Evolutionary conservation across 148 eudicot species (phyloP).

Genomic region (Chenopodium berlandieri): DNA sequence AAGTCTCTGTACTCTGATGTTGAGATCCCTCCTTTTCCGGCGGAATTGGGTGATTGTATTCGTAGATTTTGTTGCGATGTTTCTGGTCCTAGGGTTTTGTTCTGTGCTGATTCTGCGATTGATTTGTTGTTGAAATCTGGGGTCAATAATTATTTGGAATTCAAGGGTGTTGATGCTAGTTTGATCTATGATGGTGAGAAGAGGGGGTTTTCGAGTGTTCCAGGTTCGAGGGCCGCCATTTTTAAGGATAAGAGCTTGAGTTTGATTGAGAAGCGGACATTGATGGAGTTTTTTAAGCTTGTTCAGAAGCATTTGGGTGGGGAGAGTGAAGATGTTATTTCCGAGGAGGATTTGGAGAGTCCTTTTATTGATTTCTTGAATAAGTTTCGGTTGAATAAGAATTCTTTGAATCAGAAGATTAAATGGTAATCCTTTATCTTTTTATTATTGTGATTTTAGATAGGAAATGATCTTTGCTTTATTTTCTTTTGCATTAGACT

Average conservation of each 20-base stretch:
- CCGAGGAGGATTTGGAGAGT: conserved; percentile 66
- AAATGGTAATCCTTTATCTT: conserved; percentile 53
- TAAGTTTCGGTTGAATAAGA: conserved; percentile 19
- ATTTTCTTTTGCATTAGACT: neutral
- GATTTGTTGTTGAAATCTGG: conserved; percentile 60
- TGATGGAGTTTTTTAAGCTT: conserved; percentile 64
- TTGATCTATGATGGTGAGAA: conserved; percentile 40
- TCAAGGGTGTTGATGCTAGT: conserved; percentile 60
- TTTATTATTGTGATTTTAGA: conserved; percentile 1
- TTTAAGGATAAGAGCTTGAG: conserved; percentile 50
- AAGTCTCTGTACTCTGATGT: conserved; percentile 41
- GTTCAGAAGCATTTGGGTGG: conserved; percentile 53
- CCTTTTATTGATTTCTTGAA: conserved; percentile 63
- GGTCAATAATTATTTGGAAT: conserved; percentile 66
- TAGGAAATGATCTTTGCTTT: neutral
- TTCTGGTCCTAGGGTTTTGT: conserved; percentile 78
- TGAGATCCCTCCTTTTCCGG: conserved; percentile 28
- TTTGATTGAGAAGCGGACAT: conserved; percentile 51
- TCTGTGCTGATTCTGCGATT: conserved; percentile 59
- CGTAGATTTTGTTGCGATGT: conserved; percentile 49
- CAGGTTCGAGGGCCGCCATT: conserved; percentile 66
- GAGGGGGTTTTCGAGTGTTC: conserved; percentile 48
- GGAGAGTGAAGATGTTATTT: conserved; percentile 31
- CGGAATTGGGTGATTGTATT: conserved; percentile 21
- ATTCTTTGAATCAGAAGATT: conserved; percentile 50